Evolutionary conservation across 2,329 filamentous ascomycete genomes (phyloP).

Genomic region (Fusarium kyushuense): DNA sequence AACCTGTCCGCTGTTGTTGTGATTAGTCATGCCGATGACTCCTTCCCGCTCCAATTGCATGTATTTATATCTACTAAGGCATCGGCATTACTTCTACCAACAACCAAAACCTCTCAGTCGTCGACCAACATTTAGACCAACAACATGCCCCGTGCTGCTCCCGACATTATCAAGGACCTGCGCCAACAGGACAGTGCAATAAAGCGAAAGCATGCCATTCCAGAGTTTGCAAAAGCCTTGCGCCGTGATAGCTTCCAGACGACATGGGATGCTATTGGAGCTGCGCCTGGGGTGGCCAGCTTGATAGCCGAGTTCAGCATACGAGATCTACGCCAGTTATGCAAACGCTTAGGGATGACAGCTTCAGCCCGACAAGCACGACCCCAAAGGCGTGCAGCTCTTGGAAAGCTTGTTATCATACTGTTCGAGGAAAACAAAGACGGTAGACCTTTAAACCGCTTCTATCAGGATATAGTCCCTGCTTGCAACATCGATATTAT

Average conservation of each 20-base stretch:
- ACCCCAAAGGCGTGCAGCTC: slow-evolving; percentile 38
- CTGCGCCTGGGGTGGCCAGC: slow-evolving; percentile 37
- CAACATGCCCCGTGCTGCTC: slow-evolving; percentile 2
- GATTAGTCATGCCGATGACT: slow-evolving; percentile 15
- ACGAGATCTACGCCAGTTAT: slow-evolving; percentile 36
- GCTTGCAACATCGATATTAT: slow-evolving; percentile 38
- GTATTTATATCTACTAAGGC: background rate
- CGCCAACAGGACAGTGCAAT: slow-evolving; percentile 36
- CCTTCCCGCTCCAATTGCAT: background rate
- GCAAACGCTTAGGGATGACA: slow-evolving; percentile 38
- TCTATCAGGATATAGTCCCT: slow-evolving; percentile 46
- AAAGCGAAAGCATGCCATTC: slow-evolving; percentile 34
- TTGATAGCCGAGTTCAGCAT: slow-evolving; percentile 47
- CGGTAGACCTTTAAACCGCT: slow-evolving; percentile 33
- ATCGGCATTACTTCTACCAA: no score
- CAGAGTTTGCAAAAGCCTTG: slow-evolving; percentile 36
- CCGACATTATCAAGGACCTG: slow-evolving; percentile 18
- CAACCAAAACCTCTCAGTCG: background rate
- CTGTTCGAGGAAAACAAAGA: slow-evolving; percentile 30
- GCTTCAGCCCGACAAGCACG: slow-evolving; percentile 36
- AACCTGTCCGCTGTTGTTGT: no score
- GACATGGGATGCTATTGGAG: slow-evolving; percentile 42
- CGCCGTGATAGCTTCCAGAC: slow-evolving; percentile 41
- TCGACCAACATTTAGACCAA: background rate
- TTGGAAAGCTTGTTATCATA: slow-evolving; percentile 38